Evolutionary conservation across 169 alveolate genomes (phyloP).

Genomic region (Eimeria necatrix): DNA sequence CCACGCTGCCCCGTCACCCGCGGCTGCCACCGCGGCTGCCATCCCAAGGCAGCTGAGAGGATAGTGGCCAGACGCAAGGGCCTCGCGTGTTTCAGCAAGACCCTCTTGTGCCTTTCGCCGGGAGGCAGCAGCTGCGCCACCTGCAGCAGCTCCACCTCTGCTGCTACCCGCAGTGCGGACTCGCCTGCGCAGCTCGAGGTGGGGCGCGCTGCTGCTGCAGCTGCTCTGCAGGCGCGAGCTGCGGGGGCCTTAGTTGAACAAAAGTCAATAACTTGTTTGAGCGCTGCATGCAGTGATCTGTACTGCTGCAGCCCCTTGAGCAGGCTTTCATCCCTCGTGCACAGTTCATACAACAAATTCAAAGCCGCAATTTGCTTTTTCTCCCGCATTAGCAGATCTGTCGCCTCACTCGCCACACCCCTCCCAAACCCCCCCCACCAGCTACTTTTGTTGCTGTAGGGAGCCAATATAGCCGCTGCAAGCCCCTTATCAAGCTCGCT

Average conservation of each 20-base stretch:
- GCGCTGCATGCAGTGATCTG: background rate
- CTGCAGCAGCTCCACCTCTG: background rate
- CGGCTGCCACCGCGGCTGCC: slow-evolving; percentile 73
- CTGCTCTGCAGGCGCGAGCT: background rate
- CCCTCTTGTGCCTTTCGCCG: slow-evolving; percentile 12
- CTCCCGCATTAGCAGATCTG: background rate
- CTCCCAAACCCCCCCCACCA: background rate
- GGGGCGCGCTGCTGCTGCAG: background rate
- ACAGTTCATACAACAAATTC: background rate
- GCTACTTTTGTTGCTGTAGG: slow-evolving; percentile 34
- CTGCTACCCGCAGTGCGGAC: background rate
- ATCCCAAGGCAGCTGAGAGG: slow-evolving; percentile 78
- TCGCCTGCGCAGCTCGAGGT: background rate
- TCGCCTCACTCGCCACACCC: background rate
- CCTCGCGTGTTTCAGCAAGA: slow-evolving; percentile 3
- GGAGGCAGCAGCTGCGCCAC: slow-evolving; percentile 18
- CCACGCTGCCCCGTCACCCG: slow-evolving; percentile 83
- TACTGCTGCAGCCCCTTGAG: background rate
- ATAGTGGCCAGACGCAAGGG: slow-evolving; percentile 77
- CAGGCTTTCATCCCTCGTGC: background rate
- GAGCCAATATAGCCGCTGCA: slow-evolving; percentile 35
- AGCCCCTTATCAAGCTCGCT: slow-evolving; percentile 2
- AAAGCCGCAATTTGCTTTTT: slow-evolving; percentile 22
- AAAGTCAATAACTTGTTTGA: background rate
- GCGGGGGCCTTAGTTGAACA: background rate